phyloP scores from a whole-genome alignment of 352 stramenopile genomes.

The Pythium guiyangense region DNA sequence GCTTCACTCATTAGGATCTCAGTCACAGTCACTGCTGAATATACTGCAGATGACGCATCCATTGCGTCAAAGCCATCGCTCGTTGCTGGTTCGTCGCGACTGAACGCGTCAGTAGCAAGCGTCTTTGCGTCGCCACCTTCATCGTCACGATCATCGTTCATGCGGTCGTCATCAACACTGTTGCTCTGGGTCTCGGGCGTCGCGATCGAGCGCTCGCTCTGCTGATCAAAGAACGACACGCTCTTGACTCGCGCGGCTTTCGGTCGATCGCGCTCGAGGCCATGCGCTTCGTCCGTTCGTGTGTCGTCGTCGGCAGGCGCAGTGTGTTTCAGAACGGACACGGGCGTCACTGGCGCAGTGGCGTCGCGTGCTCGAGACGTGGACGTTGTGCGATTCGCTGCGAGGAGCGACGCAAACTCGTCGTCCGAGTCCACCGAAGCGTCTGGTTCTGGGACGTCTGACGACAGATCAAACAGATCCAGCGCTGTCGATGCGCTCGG shows the following conservation, averaged over 20 bases:
- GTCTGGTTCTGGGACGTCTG: neutral
- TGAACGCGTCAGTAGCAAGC: neutral
- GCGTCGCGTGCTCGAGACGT: neutral
- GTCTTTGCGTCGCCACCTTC: no score
- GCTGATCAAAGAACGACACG: conserved; percentile 8
- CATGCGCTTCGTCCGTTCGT: neutral
- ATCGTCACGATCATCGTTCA: neutral
- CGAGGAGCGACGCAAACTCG: conserved; percentile 18
- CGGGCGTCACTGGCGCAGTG: neutral
- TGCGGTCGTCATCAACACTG: neutral
- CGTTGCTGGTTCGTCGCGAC: neutral
- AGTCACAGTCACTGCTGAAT: no score
- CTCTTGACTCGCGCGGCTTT: conserved; percentile 1
- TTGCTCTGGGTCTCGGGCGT: conserved; percentile 5
- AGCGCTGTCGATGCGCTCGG: neutral
- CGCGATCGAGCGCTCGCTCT: neutral
- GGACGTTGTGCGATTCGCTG: neutral
- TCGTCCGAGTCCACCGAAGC: conserved; percentile 17
- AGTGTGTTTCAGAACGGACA: no score
- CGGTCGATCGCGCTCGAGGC: no score
- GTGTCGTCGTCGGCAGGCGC: no score
- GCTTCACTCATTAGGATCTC: no score
- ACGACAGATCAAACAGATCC: neutral
- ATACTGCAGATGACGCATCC: neutral
- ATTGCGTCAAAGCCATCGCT: neutral